Evolutionary conservation across 202 grass and related monocot species (phyloP).

Genomic region (Setaria italica): DNA sequence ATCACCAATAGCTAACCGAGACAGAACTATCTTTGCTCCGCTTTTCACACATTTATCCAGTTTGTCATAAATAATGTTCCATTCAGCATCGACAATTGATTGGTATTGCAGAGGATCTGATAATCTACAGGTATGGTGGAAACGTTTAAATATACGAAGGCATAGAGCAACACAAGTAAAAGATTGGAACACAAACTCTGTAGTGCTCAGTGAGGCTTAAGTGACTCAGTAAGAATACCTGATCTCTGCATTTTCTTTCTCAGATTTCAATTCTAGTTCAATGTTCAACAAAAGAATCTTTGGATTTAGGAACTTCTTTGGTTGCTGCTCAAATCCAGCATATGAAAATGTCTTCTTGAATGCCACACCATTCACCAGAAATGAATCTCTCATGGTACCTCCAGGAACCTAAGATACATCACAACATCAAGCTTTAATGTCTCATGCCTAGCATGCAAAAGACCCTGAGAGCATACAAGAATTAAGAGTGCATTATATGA

Average conservation of each 20-base stretch:
- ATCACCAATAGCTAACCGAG: conserved; percentile 91
- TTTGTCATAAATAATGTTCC: conserved; percentile 99
- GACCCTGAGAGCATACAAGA: too few species aligned
- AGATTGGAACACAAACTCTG: background rate
- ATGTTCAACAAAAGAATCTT: conserved; percentile 95
- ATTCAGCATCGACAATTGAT: conserved; percentile 98
- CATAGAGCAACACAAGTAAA: background rate
- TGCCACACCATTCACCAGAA: conserved; percentile 91
- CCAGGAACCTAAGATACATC: conserved; percentile 75
- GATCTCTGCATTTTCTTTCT: conserved; percentile 99
- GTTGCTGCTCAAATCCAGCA: conserved; percentile 95
- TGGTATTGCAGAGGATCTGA: conserved; percentile 94
- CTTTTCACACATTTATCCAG: conserved; percentile 97
- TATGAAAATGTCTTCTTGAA: conserved; percentile 99
- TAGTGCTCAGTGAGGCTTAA: background rate
- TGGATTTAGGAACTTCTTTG: conserved; percentile 91
- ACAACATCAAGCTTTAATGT: conserved; percentile 14
- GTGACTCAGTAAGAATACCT: conserved; percentile 47
- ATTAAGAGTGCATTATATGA: too few species aligned
- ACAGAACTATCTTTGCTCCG: conserved; percentile 89
- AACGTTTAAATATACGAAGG: too few species aligned
- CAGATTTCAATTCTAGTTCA: conserved; percentile 94
- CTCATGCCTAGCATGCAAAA: background rate
- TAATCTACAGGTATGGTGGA: conserved; percentile 51
- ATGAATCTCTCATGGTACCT: conserved; percentile 94